phyloP scores from a whole-genome alignment of 768 basidiomycete species.

The Agaricus sinodeliciosus region DNA sequence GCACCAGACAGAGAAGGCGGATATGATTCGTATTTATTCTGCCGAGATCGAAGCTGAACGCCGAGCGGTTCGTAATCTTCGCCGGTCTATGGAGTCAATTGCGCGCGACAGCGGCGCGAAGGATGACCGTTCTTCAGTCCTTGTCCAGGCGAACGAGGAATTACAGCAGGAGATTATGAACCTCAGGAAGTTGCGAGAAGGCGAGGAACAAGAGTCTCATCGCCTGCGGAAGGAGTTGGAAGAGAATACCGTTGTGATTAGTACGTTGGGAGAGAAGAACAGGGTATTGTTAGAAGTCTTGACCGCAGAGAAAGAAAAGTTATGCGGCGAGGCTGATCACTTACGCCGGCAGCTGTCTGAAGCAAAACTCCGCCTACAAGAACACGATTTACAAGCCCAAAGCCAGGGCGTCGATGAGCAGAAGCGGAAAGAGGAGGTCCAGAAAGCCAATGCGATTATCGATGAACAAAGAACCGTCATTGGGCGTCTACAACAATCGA shows the following conservation, averaged over 20 bases:
- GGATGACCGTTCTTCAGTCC: not conserved
- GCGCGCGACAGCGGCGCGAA: not conserved
- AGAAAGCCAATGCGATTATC: not conserved
- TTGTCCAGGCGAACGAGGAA: not conserved
- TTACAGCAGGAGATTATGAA: not conserved
- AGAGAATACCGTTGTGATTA: not conserved
- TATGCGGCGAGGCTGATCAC: not conserved
- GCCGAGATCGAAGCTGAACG: slow-evolving; percentile 1
- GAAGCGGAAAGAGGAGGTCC: not conserved
- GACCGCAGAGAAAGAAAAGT: slow-evolving; percentile 1
- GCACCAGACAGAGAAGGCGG: not conserved
- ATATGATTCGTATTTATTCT: not conserved
- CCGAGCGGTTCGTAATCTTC: slow-evolving; percentile 2
- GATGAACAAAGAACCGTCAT: slow-evolving; percentile 2
- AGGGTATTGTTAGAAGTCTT: not conserved
- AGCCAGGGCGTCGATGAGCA: not conserved
- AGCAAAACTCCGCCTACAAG: not conserved
- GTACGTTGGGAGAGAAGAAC: not conserved
- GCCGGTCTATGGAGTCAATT: not conserved
- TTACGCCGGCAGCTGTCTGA: not conserved
- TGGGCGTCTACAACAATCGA: not conserved
- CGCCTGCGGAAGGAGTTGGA: not conserved
- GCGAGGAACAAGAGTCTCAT: not conserved
- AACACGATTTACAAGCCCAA: not conserved
- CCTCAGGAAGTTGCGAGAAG: not conserved